A percentile compares a stretch with the other conserved stretches of the same genome.
These are phyloP conservation scores for Curvularia sp. DNA, from an alignment of 2,329 filamentous ascomycete species.

Conservation along the genomic window DNA sequence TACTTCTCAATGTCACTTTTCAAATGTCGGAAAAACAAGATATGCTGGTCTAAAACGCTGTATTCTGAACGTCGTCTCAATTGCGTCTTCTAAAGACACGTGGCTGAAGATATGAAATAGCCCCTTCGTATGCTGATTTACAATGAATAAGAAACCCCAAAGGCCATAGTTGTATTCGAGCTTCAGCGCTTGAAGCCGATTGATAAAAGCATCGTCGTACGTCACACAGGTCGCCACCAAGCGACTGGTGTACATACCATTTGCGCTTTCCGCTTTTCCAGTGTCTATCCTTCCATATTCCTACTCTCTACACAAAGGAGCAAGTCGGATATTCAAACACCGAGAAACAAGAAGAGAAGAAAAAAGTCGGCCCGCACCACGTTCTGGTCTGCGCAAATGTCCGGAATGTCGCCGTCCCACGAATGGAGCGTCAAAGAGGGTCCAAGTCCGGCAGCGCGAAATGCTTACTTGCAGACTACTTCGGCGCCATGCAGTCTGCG, in stretches of 20 bases:
- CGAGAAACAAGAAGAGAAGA: neutral
- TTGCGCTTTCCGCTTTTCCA: neutral
- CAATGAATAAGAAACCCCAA: neutral
- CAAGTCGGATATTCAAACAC: neutral
- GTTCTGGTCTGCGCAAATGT: neutral
- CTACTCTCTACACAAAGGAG: neutral
- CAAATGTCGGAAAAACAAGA: neutral
- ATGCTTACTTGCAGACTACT: neutral
- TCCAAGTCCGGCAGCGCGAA: neutral
- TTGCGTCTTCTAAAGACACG: neutral
- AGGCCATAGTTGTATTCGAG: constrained; percentile 16
- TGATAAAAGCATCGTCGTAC: constrained; percentile 3
- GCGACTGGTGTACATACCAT: neutral
- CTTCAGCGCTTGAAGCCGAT: constrained; percentile 47
- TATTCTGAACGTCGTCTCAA: neutral
- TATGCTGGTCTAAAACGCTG: neutral
- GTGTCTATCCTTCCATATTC: neutral
- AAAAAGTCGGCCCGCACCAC: neutral
- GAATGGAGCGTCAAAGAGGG: neutral
- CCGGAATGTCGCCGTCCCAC: neutral
- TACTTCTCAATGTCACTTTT: too few species aligned
- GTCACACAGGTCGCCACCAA: neutral
- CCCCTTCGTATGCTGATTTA: neutral
- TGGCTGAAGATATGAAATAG: neutral
- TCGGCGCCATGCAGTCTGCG: neutral